Evolutionary conservation across 495 filamentous ascomycete genomes (phyloP), one percentile per base, ranked within the genome.

Genomic region (Aspergillus cavernicola): DNA sequence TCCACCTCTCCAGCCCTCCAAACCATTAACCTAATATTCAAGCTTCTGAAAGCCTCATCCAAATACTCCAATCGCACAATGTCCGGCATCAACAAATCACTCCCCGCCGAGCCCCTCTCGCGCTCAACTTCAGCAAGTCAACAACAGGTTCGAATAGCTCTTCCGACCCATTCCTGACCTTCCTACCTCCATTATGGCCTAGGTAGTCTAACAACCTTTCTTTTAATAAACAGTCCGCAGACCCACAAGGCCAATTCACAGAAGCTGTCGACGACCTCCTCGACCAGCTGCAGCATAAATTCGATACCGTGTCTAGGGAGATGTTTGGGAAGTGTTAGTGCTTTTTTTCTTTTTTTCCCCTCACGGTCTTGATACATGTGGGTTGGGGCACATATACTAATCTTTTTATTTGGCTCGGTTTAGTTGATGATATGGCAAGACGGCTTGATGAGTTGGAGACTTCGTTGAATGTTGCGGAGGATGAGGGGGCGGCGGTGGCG

Each of bases 361-460:
- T n/a, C n/a, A n/a, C n/a, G n/a, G 36, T 33, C 36, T 38, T 18
- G 33, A 10, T 51, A n/a, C n/a, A n/a, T n/a, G n/a, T n/a, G n/a
- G n/a, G n/a, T n/a, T n/a, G n/a, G n/a, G n/a, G n/a, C n/a, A n/a
- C n/a, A n/a, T n/a, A n/a, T n/a, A n/a, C n/a, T n/a, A n/a, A n/a
- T n/a, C n/a, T n/a, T n/a, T n/a, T 12, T 51, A 36, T 16, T 18
- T 22, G 5, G n/a, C n/a, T n/a, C n/a, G n/a, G n/a, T n/a, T n/a
- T 56, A 96, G 91, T 97, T 85, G 92, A 97, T 61, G 93, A 96
- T 50, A 97, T 97, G 92, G 85, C 89, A 11, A 78, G 85, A 53
- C 86, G 92, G 15, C 71, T 97, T 4, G 92, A 97, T 65, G 88
- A 86, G 43, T 80, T 97, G 29, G 92, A 97, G 68, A 77, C 86